Percentiles rank a stretch among this genome's conserved stretches.
These are phyloP conservation scores for Mycena epipterygia DNA, from an alignment of 768 basidiomycete genomes.

Conservation along the genomic window DNA sequence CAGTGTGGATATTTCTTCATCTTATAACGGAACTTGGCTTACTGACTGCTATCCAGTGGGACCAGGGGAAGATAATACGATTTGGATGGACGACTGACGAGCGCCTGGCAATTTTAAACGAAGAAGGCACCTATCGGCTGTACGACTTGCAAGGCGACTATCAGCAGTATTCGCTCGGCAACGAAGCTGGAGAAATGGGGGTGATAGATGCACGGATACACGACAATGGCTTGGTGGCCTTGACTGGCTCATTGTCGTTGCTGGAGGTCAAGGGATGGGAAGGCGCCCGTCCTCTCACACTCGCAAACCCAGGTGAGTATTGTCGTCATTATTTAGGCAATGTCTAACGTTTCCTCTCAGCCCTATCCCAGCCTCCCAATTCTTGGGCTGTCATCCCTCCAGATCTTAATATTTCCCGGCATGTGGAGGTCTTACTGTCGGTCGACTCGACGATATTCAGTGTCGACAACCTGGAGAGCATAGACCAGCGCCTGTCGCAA, in stretches of 20 bases:
- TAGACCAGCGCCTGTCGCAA: conserved; percentile 89
- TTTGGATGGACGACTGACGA: conserved; percentile 92
- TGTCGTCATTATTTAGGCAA: neutral
- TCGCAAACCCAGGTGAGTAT: conserved; percentile 82
- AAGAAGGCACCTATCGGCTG: conserved; percentile 92
- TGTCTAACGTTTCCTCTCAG: conserved; percentile 51
- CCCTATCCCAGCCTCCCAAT: conserved; percentile 81
- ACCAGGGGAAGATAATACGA: conserved; percentile 83
- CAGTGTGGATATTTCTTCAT: conserved; percentile 71
- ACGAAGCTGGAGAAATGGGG: conserved; percentile 85
- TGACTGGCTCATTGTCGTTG: conserved; percentile 81
- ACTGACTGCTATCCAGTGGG: conserved; percentile 75
- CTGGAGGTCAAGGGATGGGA: conserved; percentile 93
- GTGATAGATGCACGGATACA: conserved; percentile 90
- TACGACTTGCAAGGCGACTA: conserved; percentile 93
- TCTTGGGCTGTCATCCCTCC: conserved; percentile 94
- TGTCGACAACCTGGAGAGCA: conserved; percentile 89
- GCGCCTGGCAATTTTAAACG: conserved; percentile 86
- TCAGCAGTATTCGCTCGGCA: conserved; percentile 85
- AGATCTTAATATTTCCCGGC: conserved; percentile 89
- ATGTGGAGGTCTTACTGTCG: conserved; percentile 90
- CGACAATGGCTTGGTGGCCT: conserved; percentile 87
- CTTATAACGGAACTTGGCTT: conserved; percentile 28
- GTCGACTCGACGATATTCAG: conserved; percentile 84
- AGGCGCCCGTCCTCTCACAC: conserved; percentile 76